These are phyloP conservation scores for Hondaea fermentalgiana DNA, from an alignment of 108 stramenopile genomes.

Conservation along the genomic window DNA sequence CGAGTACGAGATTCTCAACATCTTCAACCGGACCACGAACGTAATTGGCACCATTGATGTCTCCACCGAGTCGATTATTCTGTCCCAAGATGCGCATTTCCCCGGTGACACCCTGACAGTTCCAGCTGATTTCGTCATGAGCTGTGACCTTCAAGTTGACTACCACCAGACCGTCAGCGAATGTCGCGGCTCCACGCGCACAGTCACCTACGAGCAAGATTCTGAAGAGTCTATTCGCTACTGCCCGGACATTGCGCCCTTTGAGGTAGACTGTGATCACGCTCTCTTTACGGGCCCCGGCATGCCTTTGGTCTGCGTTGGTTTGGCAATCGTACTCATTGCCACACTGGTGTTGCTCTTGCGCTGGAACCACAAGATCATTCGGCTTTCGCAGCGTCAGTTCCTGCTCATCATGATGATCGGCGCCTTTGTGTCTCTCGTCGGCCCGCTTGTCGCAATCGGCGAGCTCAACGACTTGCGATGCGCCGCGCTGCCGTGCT, in stretches of 20 bases:
- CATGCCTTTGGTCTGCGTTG: neutral
- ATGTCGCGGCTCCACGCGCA: neutral
- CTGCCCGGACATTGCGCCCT: neutral
- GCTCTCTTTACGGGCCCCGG: neutral
- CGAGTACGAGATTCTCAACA: neutral
- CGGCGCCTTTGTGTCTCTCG: neutral
- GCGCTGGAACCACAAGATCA: neutral
- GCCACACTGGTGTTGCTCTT: neutral
- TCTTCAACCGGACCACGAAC: neutral
- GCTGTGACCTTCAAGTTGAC: neutral
- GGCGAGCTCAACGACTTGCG: neutral
- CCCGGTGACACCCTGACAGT: neutral
- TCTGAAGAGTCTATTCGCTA: neutral
- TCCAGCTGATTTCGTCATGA: neutral
- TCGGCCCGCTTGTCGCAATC: neutral
- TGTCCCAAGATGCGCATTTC: neutral
- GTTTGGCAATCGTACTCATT: neutral
- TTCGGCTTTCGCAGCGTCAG: neutral
- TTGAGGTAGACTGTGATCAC: neutral
- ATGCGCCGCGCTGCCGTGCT: neutral
- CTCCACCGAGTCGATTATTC: neutral
- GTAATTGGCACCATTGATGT: neutral
- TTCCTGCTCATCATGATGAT: neutral
- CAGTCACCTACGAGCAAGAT: neutral
- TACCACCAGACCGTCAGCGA: neutral